phyloP scores from a whole-genome alignment of 2,329 filamentous ascomycete genomes.

The Cladosporium sp. region DNA sequence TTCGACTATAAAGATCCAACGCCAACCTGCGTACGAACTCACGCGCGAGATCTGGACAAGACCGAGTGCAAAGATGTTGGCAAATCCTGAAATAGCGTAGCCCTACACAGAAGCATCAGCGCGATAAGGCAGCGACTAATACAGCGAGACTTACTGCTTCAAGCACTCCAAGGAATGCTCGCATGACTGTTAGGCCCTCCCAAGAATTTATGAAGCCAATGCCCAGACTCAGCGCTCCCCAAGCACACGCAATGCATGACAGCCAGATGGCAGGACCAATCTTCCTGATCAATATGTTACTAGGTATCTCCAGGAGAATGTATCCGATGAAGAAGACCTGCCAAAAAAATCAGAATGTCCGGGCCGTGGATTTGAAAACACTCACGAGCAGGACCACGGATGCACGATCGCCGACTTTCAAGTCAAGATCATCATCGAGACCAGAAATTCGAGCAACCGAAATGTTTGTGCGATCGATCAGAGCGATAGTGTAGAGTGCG shows the following conservation, averaged over 20 bases:
- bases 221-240: conserved; percentile 57
- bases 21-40: conserved; percentile 27
- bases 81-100: conserved; percentile 28
- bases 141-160: conserved; percentile 51
- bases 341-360: background rate
- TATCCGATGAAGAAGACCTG: conserved; percentile 30
- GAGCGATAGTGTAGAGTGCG: conserved; percentile 50
- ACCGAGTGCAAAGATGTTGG: conserved; percentile 32
- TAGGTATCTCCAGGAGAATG: conserved; percentile 31
- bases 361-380: too few species aligned
- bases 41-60: conserved; percentile 31
- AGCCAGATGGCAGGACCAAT: conserved; percentile 31
- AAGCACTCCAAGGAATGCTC: conserved; percentile 57
- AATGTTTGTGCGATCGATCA: conserved; percentile 77
- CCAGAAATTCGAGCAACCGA: conserved; percentile 68
- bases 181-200: conserved; percentile 48
- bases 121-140: background rate
- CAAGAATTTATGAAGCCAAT: conserved; percentile 60
- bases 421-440: conserved; percentile 36
- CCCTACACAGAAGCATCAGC: conserved; percentile 11
- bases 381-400: conserved; percentile 29
- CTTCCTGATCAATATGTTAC: conserved; percentile 29
- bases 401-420: conserved; percentile 23
- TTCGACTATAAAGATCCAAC: conserved; percentile 40
- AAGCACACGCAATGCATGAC: conserved; percentile 39